phyloP scores from a whole-genome alignment of 139 green algal species.

The Axilococcus clingmanii region DNA sequence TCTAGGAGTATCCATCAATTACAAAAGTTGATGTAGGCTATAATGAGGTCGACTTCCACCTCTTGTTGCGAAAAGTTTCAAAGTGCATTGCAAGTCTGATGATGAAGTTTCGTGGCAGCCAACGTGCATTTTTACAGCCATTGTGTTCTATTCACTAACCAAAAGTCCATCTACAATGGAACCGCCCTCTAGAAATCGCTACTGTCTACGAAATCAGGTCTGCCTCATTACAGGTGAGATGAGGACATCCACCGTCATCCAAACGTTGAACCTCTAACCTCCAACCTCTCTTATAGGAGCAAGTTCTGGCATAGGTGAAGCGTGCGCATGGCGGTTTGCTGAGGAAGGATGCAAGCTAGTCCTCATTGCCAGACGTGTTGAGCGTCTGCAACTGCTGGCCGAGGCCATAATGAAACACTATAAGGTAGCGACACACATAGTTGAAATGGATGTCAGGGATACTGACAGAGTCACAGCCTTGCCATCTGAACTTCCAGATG shows the following conservation, averaged over 20 bases:
- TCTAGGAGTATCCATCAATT: no score
- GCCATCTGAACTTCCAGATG: conserved; percentile 7
- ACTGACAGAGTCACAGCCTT: conserved; percentile 9
- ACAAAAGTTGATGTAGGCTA: no score
- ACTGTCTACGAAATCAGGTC: neutral
- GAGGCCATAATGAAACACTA: conserved; percentile 18
- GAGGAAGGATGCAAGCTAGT: conserved; percentile 58
- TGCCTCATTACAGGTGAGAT: conserved; percentile 4
- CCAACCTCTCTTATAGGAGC: conserved; percentile 29
- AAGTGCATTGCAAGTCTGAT: no score
- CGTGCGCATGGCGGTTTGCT: conserved; percentile 54
- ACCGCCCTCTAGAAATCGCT: conserved; percentile 5
- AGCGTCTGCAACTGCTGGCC: conserved; percentile 46
- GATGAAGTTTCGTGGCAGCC: no score
- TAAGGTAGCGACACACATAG: conserved; percentile 27
- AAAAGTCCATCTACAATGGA: no score
- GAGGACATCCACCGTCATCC: no score
- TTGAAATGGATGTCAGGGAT: conserved; percentile 51
- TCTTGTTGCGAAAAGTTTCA: no score
- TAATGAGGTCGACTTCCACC: no score
- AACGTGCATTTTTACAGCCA: no score
- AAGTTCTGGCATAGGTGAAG: conserved; percentile 61
- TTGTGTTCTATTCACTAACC: no score
- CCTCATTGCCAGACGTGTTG: conserved; percentile 50
- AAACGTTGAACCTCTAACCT: no score